Percentiles rank a stretch among this genome's conserved stretches.
phyloP scores from a whole-genome alignment of 257 asterid genomes.

The Rubia yunnanensis region DNA sequence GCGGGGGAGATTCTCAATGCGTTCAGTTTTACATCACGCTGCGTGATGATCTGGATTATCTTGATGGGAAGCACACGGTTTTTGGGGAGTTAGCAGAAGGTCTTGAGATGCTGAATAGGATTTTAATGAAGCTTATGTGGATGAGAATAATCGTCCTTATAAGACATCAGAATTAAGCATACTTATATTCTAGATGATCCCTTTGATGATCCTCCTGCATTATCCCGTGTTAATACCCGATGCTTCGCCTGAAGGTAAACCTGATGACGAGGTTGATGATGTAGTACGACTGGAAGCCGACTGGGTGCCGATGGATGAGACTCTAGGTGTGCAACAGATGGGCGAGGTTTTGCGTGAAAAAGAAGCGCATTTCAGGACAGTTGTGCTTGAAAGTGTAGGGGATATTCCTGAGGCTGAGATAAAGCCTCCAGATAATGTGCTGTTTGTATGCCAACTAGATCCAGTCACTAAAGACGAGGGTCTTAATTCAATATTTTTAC shows the following conservation, averaged over 20 bases:
- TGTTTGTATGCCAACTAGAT: conserved; percentile 89
- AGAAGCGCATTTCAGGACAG: conserved; percentile 92
- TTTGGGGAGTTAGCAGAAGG: conserved; percentile 98
- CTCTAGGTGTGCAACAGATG: conserved; percentile 51
- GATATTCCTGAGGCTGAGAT: conserved; percentile 95
- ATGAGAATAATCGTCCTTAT: conserved; percentile 63
- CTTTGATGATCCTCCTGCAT: conserved; percentile 77
- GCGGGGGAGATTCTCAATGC: conserved; percentile 92
- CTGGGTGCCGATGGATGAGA: conserved; percentile 94
- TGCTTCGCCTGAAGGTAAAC: conserved; percentile 92
- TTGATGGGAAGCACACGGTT: conserved; percentile 95
- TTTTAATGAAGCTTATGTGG: conserved; percentile 86
- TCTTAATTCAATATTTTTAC: conserved; percentile 79
- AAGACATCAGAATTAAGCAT: conserved; percentile 86
- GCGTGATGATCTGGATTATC: conserved; percentile 91
- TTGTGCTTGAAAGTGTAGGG: conserved; percentile 90
- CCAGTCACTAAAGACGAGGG: conserved; percentile 98
- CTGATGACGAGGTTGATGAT: conserved; percentile 82
- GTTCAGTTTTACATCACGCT: conserved; percentile 91
- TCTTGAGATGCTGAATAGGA: conserved; percentile 66
- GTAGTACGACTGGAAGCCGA: conserved; percentile 91
- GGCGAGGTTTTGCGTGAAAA: conserved; percentile 74
- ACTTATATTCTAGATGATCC: conserved; percentile 90
- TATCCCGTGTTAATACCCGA: conserved; percentile 67
- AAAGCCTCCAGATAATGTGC: conserved; percentile 89